These are phyloP conservation scores for Claviceps quebecensis DNA, from an alignment of 2,329 filamentous ascomycete genomes.

Conservation along the genomic window DNA sequence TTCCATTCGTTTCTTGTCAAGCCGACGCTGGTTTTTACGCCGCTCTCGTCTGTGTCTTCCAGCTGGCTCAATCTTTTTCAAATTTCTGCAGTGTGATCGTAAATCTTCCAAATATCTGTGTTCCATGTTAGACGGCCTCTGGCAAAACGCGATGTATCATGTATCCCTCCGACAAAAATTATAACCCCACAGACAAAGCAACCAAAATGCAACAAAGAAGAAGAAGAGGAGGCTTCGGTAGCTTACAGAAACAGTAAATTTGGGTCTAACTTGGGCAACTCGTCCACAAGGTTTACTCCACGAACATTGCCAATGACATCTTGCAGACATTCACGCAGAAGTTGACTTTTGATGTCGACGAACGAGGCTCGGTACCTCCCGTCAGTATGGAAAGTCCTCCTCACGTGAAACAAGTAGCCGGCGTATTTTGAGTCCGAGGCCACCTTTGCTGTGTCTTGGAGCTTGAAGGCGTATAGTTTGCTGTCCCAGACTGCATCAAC, in stretches of 20 bases:
- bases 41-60: slow-evolving; percentile 39
- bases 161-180: background rate
- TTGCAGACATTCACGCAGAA: slow-evolving; percentile 50
- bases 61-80: slow-evolving; percentile 43
- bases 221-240: background rate
- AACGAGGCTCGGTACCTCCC: slow-evolving; percentile 60
- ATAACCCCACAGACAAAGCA: too few species aligned
- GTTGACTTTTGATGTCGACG: slow-evolving; percentile 76
- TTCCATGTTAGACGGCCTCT: background rate
- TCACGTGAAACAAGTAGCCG: slow-evolving; percentile 70
- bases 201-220: background rate
- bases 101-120: slow-evolving; percentile 60
- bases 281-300: slow-evolving; percentile 63
- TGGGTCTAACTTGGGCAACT: slow-evolving; percentile 58
- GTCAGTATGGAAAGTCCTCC: slow-evolving; percentile 71
- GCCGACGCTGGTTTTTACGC: slow-evolving; percentile 45
- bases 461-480: slow-evolving; percentile 34
- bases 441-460: slow-evolving; percentile 38
- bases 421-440: slow-evolving; percentile 46
- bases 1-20: slow-evolving; percentile 44
- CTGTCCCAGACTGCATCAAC: slow-evolving; percentile 42
- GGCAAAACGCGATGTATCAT: background rate
- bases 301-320: slow-evolving; percentile 23
- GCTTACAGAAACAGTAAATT: slow-evolving; percentile 53
- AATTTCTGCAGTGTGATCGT: slow-evolving; percentile 44